phyloP scores from a whole-genome alignment of 192 early-diverging fungal species.

The Backusella sp. region DNA sequence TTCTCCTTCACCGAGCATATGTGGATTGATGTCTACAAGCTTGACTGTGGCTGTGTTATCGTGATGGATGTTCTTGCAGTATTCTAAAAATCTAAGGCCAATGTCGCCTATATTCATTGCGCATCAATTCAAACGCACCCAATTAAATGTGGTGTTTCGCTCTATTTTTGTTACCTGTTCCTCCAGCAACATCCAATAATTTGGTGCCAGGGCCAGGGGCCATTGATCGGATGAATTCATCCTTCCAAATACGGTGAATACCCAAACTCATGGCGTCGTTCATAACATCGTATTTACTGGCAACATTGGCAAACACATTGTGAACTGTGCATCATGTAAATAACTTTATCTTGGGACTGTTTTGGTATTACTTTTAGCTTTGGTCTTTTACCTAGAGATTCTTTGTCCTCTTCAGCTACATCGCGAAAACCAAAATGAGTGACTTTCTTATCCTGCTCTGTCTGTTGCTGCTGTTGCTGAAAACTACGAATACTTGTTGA shows the following conservation, averaged over 20 bases:
- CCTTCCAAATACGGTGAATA: slow-evolving; percentile 96
- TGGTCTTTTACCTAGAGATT: slow-evolving; percentile 63
- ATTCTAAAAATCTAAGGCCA: slow-evolving; percentile 91
- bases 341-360: not conserved
- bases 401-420: slow-evolving; percentile 83
- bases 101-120: slow-evolving; percentile 70
- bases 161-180: slow-evolving; percentile 66
- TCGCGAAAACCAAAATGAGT: slow-evolving; percentile 97
- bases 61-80: slow-evolving; percentile 67
- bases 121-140: not conserved
- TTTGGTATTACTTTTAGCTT: not conserved
- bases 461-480: slow-evolving; percentile 1
- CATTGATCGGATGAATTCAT: slow-evolving; percentile 83
- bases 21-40: slow-evolving; percentile 94
- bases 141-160: no score
- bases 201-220: slow-evolving; percentile 78
- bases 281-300: slow-evolving; percentile 96
- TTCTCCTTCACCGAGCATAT: slow-evolving; percentile 91
- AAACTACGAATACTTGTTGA: slow-evolving; percentile 4
- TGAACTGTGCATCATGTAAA: slow-evolving; percentile 56
- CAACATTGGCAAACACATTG: slow-evolving; percentile 91
- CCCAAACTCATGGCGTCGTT: slow-evolving; percentile 96
- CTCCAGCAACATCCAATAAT: slow-evolving; percentile 96
- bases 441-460: not conserved
- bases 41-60: slow-evolving; percentile 68